Evolutionary conservation across 305 asterid genomes (phyloP).

Genomic region (Andrographis paniculata): DNA sequence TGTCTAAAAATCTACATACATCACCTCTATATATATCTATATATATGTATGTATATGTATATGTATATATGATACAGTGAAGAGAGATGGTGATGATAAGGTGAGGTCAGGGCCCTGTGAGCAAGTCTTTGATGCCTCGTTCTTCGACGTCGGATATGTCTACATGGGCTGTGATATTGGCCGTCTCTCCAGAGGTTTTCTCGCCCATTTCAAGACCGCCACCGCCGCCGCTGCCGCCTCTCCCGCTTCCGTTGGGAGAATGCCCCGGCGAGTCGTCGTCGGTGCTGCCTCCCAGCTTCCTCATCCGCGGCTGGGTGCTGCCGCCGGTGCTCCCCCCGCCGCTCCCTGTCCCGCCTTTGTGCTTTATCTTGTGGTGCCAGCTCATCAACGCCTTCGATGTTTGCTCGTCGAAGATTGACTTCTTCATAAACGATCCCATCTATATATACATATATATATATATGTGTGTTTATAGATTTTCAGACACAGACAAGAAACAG

Average conservation of each 20-base stretch:
- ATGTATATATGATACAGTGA: no score
- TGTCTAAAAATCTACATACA: no score
- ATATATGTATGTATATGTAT: no score
- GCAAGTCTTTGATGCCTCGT: constrained; percentile 18
- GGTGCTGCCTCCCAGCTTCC: constrained; percentile 37
- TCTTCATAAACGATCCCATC: constrained; percentile 86
- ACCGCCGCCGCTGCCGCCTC: constrained; percentile 27
- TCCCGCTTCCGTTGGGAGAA: constrained; percentile 33
- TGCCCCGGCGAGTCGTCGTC: constrained; percentile 24
- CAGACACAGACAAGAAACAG: neutral
- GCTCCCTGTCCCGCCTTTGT: constrained; percentile 19
- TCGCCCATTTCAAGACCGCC: constrained; percentile 24
- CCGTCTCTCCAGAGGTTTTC: constrained; percentile 15
- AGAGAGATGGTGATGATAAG: no score
- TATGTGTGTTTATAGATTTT: no score
- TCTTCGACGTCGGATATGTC: constrained; percentile 12
- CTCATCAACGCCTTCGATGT: constrained; percentile 62
- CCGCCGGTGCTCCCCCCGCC: neutral
- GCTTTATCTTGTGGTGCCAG: constrained; percentile 64
- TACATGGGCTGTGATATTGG: constrained; percentile 16
- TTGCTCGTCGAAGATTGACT: constrained; percentile 68
- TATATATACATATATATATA: no score
- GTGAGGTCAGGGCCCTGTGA: constrained; percentile 23
- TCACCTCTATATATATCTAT: no score
- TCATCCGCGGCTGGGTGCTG: constrained; percentile 6